Evolutionary conservation across 2,329 filamentous ascomycete genomes (phyloP).

Genomic region (Aspergillus piperis): DNA sequence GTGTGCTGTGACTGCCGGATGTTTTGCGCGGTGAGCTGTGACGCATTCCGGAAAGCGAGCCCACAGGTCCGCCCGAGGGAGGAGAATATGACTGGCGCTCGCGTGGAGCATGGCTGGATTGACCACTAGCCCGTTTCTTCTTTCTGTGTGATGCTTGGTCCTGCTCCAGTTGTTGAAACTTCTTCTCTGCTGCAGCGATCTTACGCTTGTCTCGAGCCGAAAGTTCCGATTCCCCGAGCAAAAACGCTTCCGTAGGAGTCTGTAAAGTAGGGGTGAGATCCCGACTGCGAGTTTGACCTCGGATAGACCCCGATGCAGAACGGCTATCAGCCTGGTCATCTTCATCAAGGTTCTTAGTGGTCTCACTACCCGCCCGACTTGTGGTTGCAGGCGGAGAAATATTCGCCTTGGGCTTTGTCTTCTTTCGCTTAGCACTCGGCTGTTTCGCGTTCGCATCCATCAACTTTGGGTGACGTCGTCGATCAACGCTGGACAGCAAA

Average conservation of each 20-base stretch:
- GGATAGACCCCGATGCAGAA: slow-evolving; percentile 59
- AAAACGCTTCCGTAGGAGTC: slow-evolving; percentile 39
- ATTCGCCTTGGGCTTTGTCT: slow-evolving; percentile 48
- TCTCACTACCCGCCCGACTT: slow-evolving; percentile 63
- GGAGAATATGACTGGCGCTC: slow-evolving; percentile 43
- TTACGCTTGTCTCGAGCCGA: slow-evolving; percentile 65
- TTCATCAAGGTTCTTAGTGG: slow-evolving; percentile 53
- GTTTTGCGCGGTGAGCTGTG: slow-evolving; percentile 33
- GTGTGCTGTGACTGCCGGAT: slow-evolving; percentile 32
- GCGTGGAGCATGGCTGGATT: slow-evolving; percentile 49
- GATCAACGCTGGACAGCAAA: slow-evolving; percentile 46
- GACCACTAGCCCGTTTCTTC: slow-evolving; percentile 59
- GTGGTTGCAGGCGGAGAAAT: slow-evolving; percentile 58
- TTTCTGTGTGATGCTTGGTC: slow-evolving; percentile 55
- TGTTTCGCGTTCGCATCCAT: slow-evolving; percentile 42
- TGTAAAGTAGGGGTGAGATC: slow-evolving; percentile 62
- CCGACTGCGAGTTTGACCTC: slow-evolving; percentile 59
- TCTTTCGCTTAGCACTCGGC: slow-evolving; percentile 50
- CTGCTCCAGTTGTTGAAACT: slow-evolving; percentile 62
- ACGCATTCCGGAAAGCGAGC: slow-evolving; percentile 26
- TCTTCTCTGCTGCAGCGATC: slow-evolving; percentile 62
- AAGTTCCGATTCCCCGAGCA: slow-evolving; percentile 51
- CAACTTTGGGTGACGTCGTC: slow-evolving; percentile 39
- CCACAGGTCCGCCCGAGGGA: slow-evolving; percentile 31
- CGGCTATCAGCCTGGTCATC: slow-evolving; percentile 59